Base-by-base conservation (phyloP, 129 eudicot genomes). In the Rutidosis leptorrhynchoides region DNA sequence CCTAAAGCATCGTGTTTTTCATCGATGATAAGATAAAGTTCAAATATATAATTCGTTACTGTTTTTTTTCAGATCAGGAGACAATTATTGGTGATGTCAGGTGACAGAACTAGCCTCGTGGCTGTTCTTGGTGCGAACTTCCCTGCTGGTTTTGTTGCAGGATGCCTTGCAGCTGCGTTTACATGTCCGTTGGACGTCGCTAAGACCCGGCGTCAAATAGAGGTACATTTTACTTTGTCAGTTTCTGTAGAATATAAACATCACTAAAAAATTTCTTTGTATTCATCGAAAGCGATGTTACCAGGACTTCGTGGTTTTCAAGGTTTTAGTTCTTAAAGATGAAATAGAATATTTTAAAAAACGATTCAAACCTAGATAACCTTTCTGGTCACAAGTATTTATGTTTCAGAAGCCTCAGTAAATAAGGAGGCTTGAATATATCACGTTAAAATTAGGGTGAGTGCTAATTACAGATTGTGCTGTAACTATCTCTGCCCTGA, bases 141-240 rank as follows among this genome's bases (percentile, higher is more conserved):
- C 49, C 15, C 73, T 70, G 95, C 89, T 30, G 98, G 96, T 58
- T 82, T 88, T 76, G 83, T 83, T 51, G 98, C 98, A 49, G 98
- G 98, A 62, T 75, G 75, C 83, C 82, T 92, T 73, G 96, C 98
- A 22, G 95, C 87, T 51, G 85, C 85, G 28, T 65, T 85, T 4
- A 92, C 98, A 14, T 88, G 96, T 76, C 98, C 98, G 61, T 77
- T 92, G 28, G 98, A 92, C 49, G 98, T 88, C 65, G 98, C 90
- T 19, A 92, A 90, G 76, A 92, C 98, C 33, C 80, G 98, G 3
- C 83, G 89, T 55, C 98, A 92, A 68, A 92, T 92, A 26, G 98
- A 88, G 98, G 96, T 88, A 20, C 25, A 10, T 43, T 7, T 6
- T 58, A 24, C 63, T 27, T 6, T 27, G 6, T 58, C 40, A 14